Percentiles rank a stretch among this genome's conserved stretches.
Conservation (phyloP, 495 filamentous ascomycete species). For the Astrothelium macrocarpum region DNA sequence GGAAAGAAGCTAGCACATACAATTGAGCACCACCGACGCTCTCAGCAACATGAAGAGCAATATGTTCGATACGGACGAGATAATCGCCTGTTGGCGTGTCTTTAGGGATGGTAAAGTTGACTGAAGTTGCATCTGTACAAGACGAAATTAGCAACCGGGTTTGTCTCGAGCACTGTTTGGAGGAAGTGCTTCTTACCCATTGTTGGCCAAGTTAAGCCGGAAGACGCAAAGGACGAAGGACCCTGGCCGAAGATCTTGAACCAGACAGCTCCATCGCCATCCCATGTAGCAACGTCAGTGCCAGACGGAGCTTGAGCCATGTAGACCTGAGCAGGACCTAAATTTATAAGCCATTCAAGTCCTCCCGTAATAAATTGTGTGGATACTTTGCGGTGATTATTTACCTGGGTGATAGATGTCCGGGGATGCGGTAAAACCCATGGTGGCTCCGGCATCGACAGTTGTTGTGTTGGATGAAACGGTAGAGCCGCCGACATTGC, state of each 20-base stretch:
- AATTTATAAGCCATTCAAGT: too few relatives aligned
- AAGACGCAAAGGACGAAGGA: not conserved
- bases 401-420: not conserved
- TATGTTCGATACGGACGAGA: not conserved
- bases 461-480: not conserved
- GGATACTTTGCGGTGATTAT: too few relatives aligned
- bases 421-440: not conserved
- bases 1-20: not conserved
- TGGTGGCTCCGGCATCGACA: not conserved
- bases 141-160: not conserved
- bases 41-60: not conserved
- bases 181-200: not conserved
- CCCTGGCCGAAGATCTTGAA: slow-evolving; percentile 4
- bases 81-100: not conserved
- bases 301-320: not conserved
- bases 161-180: not conserved
- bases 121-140: not conserved
- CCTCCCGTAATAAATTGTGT: too few relatives aligned
- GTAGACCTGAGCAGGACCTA: not conserved
- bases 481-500: not conserved
- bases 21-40: not conserved
- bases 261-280: not conserved
- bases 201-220: not conserved
- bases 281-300: not conserved
- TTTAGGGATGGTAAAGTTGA: not conserved